Evolutionary conservation across 2,329 filamentous ascomycete species (phyloP), one percentile per base, ranked within the genome.

Genomic region (Diaporthe nobilis): DNA sequence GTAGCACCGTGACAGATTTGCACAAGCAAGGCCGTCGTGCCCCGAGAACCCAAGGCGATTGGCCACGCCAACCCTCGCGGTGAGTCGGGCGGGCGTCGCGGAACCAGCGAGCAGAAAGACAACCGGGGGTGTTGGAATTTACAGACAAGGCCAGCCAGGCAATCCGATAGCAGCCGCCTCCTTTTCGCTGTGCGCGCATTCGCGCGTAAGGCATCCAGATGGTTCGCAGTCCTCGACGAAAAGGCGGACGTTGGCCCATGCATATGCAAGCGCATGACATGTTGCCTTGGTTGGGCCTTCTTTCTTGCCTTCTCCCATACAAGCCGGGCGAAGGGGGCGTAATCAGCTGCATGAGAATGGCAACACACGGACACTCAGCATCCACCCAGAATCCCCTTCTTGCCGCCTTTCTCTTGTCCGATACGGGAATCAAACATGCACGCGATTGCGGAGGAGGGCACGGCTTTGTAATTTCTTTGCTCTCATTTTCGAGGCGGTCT

Each of bases 1-100:
- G 58, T 73, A n/a, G 20, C 71, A 73, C 71, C 57, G 31, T 22
- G 20, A 17, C 13, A 25, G 34, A n/a, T 39, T 22, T 37, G 17
- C 34, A 37, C 34, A 55, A 12, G 28, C 49, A 67, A 72, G 73
- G 57, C 67, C 55, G 67, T 75, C 55, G 55, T 55, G 55, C 31
- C 53, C 55, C n/a, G 55, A 22, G 37, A 25, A 17, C 25, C 28
- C 42, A 2, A 65, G 42, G 61, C 25, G 67, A 63, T 72, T 75
- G 67, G 73, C 44, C 37, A 20, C 20, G 63, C 65, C 44, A 31
- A 63, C 12, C 25, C 61, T 20, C 61, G 17, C 25, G 25, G 39
- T 9, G 25, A 39, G 25, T 65, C 61, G 17, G 47, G 34, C 28
- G 17, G 10, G 34, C 42, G 61, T 31, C 28, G 31, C 17, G 20